These are phyloP conservation scores for Colletotrichum sansevieriae DNA, from an alignment of 2,329 filamentous ascomycete genomes.

Conservation along the genomic window DNA sequence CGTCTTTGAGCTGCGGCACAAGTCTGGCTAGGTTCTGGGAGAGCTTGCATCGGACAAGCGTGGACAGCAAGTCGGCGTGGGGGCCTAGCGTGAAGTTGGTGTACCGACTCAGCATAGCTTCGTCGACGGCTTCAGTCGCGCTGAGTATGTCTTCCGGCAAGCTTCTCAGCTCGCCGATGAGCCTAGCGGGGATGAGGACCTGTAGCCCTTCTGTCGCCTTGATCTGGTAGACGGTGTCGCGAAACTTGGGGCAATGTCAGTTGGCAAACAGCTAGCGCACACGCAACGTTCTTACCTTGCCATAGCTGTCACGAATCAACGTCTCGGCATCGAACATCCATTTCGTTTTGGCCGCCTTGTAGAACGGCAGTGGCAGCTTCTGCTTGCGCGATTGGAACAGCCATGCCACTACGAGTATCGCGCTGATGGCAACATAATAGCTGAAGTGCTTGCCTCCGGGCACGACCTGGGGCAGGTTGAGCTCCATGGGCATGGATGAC, in stretches of 20 bases:
- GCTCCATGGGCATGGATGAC: slow-evolving; percentile 41
- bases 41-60: slow-evolving; percentile 60
- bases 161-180: slow-evolving; percentile 61
- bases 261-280: too few relatives aligned
- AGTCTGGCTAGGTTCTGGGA: slow-evolving; percentile 62
- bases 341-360: slow-evolving; percentile 61
- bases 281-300: slow-evolving; percentile 52
- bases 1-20: slow-evolving; percentile 59
- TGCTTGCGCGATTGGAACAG: slow-evolving; percentile 52
- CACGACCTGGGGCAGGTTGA: slow-evolving; percentile 47
- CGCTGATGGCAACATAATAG: slow-evolving; percentile 57
- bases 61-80: slow-evolving; percentile 59
- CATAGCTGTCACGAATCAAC: slow-evolving; percentile 62
- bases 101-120: slow-evolving; percentile 65
- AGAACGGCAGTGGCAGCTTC: slow-evolving; percentile 57
- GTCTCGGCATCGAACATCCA: slow-evolving; percentile 66
- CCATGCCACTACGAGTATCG: slow-evolving; percentile 55
- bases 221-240: slow-evolving; percentile 64
- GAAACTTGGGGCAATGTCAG: slow-evolving; percentile 53
- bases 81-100: slow-evolving; percentile 63
- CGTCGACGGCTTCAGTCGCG: slow-evolving; percentile 61
- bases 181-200: slow-evolving; percentile 59
- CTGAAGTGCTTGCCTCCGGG: slow-evolving; percentile 50
- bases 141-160: slow-evolving; percentile 63
- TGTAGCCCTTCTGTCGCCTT: slow-evolving; percentile 64